A percentile compares a stretch with the other conserved stretches of the same genome.
phyloP scores from a whole-genome alignment of 352 stramenopile genomes.

The Pythium brachiatum region DNA sequence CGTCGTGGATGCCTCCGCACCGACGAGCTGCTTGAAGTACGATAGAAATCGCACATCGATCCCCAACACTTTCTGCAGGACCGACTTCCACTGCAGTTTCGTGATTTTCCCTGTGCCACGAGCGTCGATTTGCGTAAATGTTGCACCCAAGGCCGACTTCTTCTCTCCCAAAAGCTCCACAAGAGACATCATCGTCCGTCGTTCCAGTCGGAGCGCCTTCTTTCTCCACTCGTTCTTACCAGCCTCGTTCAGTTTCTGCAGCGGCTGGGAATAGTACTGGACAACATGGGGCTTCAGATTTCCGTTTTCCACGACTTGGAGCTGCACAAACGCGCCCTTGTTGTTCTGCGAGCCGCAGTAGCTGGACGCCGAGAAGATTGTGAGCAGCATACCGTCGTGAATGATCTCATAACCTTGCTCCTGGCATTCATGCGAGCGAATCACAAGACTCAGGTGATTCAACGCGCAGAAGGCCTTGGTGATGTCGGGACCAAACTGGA shows the following conservation, averaged over 20 bases:
- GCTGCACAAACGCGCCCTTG: conserved; percentile 76
- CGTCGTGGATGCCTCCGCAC: conserved; percentile 28
- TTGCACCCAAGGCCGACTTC: conserved; percentile 48
- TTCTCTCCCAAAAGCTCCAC: conserved; percentile 82
- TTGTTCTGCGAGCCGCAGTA: conserved; percentile 93
- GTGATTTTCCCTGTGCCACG: conserved; percentile 40
- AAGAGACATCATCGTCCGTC: conserved; percentile 74
- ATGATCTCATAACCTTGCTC: conserved; percentile 88
- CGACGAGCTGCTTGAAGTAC: conserved; percentile 66
- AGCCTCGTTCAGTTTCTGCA: conserved; percentile 68
- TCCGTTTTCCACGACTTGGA: conserved; percentile 59
- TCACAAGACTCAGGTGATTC: conserved; percentile 88
- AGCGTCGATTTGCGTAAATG: conserved; percentile 47
- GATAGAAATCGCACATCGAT: conserved; percentile 68
- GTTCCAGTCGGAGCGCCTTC: conserved; percentile 67
- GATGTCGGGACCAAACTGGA: conserved; percentile 94
- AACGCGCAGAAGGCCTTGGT: conserved; percentile 85
- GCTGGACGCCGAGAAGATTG: conserved; percentile 91
- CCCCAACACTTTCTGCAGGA: conserved; percentile 50
- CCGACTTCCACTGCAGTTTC: conserved; percentile 70
- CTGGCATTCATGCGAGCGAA: conserved; percentile 93
- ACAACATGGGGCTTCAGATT: conserved; percentile 90
- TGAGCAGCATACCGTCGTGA: conserved; percentile 86
- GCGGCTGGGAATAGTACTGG: conserved; percentile 87
- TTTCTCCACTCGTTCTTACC: conserved; percentile 78